A percentile compares a stretch with the other conserved stretches of the same genome.
Evolutionary conservation across 2,329 filamentous ascomycete species (phyloP).

Genomic region (Clonostachys byssicola): DNA sequence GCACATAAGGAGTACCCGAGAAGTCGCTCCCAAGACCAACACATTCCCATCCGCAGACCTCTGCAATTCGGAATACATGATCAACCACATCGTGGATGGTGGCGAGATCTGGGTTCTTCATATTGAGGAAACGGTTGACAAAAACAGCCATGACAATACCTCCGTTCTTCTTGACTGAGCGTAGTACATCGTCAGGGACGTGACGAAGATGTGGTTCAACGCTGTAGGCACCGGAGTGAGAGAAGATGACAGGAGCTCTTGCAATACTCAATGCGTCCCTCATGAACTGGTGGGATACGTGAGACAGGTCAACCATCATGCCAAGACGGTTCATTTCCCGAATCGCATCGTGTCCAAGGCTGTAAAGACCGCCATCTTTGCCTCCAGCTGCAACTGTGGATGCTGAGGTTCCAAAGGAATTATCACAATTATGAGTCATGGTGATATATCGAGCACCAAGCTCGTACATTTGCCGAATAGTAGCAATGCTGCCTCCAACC

Average conservation of each 20-base stretch:
- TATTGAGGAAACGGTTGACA: conserved; percentile 23
- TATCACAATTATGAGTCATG: conserved; percentile 26
- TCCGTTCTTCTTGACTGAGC: conserved; percentile 22
- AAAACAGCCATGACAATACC: conserved; percentile 35
- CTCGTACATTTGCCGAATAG: conserved; percentile 24
- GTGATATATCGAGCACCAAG: conserved; percentile 31
- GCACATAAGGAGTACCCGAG: conserved; percentile 21
- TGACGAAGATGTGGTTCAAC: conserved; percentile 25
- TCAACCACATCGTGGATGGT: conserved; percentile 28
- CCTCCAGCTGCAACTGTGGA: conserved; percentile 17
- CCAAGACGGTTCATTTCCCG: conserved; percentile 29
- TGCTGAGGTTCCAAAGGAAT: conserved; percentile 18
- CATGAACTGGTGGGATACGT: conserved; percentile 21
- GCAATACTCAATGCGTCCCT: conserved; percentile 17
- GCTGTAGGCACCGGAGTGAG: conserved; percentile 18
- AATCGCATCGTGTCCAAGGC: conserved; percentile 16
- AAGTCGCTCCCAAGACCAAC: conserved; percentile 30
- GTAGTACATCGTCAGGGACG: conserved; percentile 32
- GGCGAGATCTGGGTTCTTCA: conserved; percentile 18
- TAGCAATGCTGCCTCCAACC: conserved; percentile 22
- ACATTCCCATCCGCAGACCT: conserved; percentile 25
- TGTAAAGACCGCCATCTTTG: conserved; percentile 12
- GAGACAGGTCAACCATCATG: conserved; percentile 25
- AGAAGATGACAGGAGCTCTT: conserved; percentile 21
- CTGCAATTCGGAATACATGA: conserved; percentile 19